These are phyloP conservation scores for Aspergillus novofumigatus DNA, from an alignment of 2,329 filamentous ascomycete species.

Conservation along the genomic window DNA sequence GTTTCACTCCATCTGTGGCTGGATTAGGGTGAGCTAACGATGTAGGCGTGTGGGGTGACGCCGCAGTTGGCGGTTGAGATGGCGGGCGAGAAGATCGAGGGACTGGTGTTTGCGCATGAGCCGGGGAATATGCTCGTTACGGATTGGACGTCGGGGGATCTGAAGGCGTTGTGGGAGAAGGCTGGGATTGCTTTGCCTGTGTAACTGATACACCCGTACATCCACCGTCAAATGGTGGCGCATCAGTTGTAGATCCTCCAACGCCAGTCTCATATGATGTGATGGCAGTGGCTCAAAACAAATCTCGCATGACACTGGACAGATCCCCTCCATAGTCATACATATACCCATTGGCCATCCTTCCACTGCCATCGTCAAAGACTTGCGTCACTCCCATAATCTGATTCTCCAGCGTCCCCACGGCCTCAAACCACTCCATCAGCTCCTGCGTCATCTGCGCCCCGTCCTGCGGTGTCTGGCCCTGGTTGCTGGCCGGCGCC, in stretches of 20 bases:
- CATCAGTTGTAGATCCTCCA: no score
- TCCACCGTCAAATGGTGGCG: no score
- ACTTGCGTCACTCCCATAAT: conserved; percentile 29
- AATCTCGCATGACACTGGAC: conserved; percentile 54
- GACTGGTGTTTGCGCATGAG: conserved; percentile 57
- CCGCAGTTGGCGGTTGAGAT: conserved; percentile 61
- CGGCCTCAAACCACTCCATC: conserved; percentile 59
- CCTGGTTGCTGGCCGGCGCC: conserved; percentile 45
- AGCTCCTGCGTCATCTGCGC: conserved; percentile 57
- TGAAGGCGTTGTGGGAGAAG: conserved; percentile 11
- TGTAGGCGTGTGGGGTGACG: conserved; percentile 63
- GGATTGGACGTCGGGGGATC: conserved; percentile 47
- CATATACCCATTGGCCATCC: conserved; percentile 26
- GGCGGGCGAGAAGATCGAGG: conserved; percentile 45
- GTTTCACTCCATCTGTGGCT: not conserved
- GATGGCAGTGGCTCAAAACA: conserved; percentile 14
- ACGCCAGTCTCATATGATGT: not conserved
- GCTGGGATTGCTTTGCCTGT: not conserved
- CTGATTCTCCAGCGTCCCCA: conserved; percentile 49
- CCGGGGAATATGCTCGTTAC: conserved; percentile 61
- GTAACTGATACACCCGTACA: not conserved
- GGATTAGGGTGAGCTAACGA: conserved; percentile 10
- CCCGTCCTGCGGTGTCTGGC: conserved; percentile 41
- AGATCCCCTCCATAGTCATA: conserved; percentile 56
- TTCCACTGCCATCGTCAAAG: conserved; percentile 17